A percentile compares a stretch with the other conserved stretches of the same genome.
Evolutionary conservation across 1,284 basidiomycete species (phyloP).

Genomic region (Cryptococcus sp.): DNA sequence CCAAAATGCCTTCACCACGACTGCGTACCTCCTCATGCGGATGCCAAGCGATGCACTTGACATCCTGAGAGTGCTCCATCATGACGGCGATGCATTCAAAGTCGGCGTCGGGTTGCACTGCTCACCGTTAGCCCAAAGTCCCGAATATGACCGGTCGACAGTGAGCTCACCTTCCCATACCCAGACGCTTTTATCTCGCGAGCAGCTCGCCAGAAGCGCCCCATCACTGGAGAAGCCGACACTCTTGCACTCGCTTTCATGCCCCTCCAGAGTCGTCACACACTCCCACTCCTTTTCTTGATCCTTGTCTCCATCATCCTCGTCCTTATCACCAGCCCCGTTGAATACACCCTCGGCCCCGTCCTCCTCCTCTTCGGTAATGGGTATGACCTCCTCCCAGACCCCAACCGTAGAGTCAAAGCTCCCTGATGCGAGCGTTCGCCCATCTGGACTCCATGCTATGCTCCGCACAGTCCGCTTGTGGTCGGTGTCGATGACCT

Average conservation of each 20-base stretch:
- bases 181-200: slow-evolving; percentile 97
- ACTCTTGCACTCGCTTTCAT: slow-evolving; percentile 96
- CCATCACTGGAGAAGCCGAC: slow-evolving; percentile 80
- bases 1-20: too few species aligned
- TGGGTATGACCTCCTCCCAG: slow-evolving; percentile 69
- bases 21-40: slow-evolving; percentile 79
- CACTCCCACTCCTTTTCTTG: slow-evolving; percentile 51
- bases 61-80: slow-evolving; percentile 97
- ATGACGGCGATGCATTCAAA: slow-evolving; percentile 93
- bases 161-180: slow-evolving; percentile 82
- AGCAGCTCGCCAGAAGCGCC: slow-evolving; percentile 82
- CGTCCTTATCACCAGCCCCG: slow-evolving; percentile 39
- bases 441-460: slow-evolving; percentile 86
- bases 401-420: slow-evolving; percentile 92
- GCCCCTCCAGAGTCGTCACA: slow-evolving; percentile 82
- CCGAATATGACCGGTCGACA: neutral
- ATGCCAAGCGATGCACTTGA: slow-evolving; percentile 94
- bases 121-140: neutral
- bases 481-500: slow-evolving; percentile 76
- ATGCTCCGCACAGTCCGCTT: slow-evolving; percentile 84
- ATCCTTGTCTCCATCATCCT: slow-evolving; percentile 19
- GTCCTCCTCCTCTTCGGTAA: slow-evolving; percentile 33
- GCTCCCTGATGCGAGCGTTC: slow-evolving; percentile 85
- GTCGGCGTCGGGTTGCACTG: slow-evolving; percentile 84
- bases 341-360: slow-evolving; percentile 38